Base-by-base conservation (phyloP, 2,329 filamentous ascomycete species). In the Penicillium sumatraense region DNA sequence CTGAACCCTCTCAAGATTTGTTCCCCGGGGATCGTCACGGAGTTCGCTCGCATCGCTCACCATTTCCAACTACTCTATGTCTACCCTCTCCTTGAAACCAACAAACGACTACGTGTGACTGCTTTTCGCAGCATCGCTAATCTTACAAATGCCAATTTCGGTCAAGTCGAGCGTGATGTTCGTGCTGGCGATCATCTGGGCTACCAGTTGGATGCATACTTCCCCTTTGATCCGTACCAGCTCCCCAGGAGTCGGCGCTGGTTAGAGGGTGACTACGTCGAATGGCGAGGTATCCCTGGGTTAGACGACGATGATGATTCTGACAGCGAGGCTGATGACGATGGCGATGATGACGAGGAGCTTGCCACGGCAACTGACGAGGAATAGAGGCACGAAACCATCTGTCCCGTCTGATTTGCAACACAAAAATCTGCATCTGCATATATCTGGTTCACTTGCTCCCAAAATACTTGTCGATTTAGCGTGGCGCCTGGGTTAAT, bases 1-100 rank as follows among this genome's bases (percentile, higher is more conserved):
- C 87, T 99, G 65, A 99, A 99, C 72, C 95, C 95, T 0, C 86
- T 99, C 50, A 96, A 96, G 72, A 90, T 99, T 61, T 96, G 93
- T 80, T 91, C 93, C 2, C 91, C 92, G 0, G 85, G 86, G 8
- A 97, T 99, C 57, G 93, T 98, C 23, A 83, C 89, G 46, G 90
- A 98, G 67, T 99, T 98, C 70, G 92, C 93, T 20, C 89, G 89
- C 68, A 87, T 98, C 49, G 87, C 93, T 1, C 87, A 91, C 67
- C 89, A 95, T 61, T 86, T 98, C 57, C 85, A 88, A 54, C 90
- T 99, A 68, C 84, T 96, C 74, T 98, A 96, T 71, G 86, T 98
- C 27, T 96, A 90, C 71, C 87, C 91, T 1, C 81, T 96, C 50
- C 83, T 99, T 21, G 93, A 97, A 70, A 88, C 87, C 58, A 99